Evolutionary conservation across 352 stramenopile genomes (phyloP), one percentile per base, ranked within the genome.

Genomic region (Phytophthora pisi): DNA sequence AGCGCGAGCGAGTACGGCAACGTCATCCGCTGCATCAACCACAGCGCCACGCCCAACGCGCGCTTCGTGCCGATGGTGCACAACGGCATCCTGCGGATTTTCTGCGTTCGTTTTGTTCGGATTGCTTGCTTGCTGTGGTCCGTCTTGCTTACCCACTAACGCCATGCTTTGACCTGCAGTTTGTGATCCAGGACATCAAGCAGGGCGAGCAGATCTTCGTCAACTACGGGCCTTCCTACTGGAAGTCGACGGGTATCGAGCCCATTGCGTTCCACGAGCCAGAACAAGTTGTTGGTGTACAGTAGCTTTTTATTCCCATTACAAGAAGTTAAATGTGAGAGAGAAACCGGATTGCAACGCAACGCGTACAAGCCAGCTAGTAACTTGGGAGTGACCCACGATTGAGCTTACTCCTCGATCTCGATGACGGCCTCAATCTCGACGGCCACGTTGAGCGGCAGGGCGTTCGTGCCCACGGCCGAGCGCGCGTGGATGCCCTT

Each of bases 401-500:
- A 23, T 16, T 10, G 23, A 40, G 11, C 23, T 70, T 84, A 90
- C 51, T 97, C 79, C 57, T 98, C 87, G 45, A 99, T 76, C 82
- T 99, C 94, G 16, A 98, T 88, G 63, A 99, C 92, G 60, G 94
- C 91, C 80, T 99, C 97, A 34, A 99, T 91, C 85, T 99, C 97
- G 5, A 99, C 97, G 43, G 94, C 89, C 49, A 99, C 93, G 68
- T 98, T 98, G 40, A 99, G 79, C 45, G 97, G 97, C 54, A 99
- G 78, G 15, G 96, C 95, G 75, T 98, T 99, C 13, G 96, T 98
- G 61, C 97, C 97, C 51, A 99, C 96, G 34, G 97, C 97, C 69
- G 92, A 98, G 64, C 97, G 86, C 23, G 96, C 90, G 72, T 97
- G 92, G 43, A 92, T 79, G 46, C 92, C 92, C 72, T 94, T 95